These are phyloP conservation scores for Candida mattraensis DNA, from an alignment of 805 yeast species.

Conservation along the genomic window DNA sequence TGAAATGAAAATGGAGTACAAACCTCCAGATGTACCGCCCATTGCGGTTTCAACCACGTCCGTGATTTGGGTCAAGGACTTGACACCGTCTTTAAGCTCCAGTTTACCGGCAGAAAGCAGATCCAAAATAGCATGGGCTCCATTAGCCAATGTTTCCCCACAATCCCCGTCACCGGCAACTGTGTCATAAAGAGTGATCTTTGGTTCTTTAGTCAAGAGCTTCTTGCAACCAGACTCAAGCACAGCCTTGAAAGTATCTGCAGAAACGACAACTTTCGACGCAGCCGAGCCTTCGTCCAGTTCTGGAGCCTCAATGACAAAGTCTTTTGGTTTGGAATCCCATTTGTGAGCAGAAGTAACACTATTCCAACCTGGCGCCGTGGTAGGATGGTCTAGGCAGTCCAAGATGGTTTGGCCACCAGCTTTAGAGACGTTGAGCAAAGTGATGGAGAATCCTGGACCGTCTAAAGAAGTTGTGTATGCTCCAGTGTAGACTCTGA, in stretches of 20 bases:
- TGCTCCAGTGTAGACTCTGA: constrained; percentile 69
- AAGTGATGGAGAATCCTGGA: constrained; percentile 86
- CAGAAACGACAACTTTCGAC: constrained; percentile 31
- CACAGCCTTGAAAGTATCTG: constrained; percentile 32
- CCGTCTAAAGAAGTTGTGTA: constrained; percentile 89
- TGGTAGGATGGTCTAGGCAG: constrained; percentile 67
- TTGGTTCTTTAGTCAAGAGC: constrained; percentile 69
- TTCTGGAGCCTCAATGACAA: constrained; percentile 31
- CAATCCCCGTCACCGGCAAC: constrained; percentile 97
- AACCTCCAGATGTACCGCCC: constrained; percentile 98
- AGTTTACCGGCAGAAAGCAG: constrained; percentile 44
- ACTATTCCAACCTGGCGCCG: constrained; percentile 82
- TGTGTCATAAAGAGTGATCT: constrained; percentile 81
- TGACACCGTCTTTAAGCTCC: constrained; percentile 49
- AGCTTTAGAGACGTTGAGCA: constrained; percentile 65
- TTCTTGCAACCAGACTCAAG: constrained; percentile 50
- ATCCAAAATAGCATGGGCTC: constrained; percentile 69
- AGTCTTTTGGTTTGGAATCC: constrained; percentile 17
- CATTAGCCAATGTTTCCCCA: constrained; percentile 85
- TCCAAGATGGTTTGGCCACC: constrained; percentile 46
- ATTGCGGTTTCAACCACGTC: constrained; percentile 81
- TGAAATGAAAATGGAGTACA: constrained; percentile 81
- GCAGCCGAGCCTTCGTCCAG: constrained; percentile 33
- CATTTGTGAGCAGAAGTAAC: constrained; percentile 32
- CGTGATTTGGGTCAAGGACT: constrained; percentile 68